Conservation (phyloP, 1,139 yeast genomes). For the Debaryomyces singareniensis region DNA sequence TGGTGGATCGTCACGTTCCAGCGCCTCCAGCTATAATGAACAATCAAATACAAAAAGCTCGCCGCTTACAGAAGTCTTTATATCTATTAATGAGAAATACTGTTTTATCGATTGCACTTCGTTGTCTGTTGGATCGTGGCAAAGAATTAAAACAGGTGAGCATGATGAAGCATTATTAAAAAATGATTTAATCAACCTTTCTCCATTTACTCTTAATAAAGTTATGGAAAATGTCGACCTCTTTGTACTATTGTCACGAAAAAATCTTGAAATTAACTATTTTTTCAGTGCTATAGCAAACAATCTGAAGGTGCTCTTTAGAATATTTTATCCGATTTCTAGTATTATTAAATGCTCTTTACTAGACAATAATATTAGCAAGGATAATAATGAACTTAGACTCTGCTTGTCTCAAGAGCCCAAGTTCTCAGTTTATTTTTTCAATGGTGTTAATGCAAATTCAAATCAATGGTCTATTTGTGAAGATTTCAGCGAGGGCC, state of each 20-base stretch:
- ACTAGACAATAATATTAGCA: constrained; percentile 39
- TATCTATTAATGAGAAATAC: constrained; percentile 59
- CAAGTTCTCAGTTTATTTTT: constrained; percentile 68
- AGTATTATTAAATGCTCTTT: constrained; percentile 42
- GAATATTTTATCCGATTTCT: constrained; percentile 61
- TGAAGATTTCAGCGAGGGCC: constrained; percentile 78
- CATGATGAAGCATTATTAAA: constrained; percentile 35
- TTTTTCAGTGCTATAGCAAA: constrained; percentile 67
- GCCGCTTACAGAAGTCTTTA: constrained; percentile 6
- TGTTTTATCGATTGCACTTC: constrained; percentile 62
- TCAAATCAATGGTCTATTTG: constrained; percentile 76
- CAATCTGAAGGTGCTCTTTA: constrained; percentile 57
- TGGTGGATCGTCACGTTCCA: constrained; percentile 15
- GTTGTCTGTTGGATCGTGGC: constrained; percentile 74
- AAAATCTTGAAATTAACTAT: constrained; percentile 65
- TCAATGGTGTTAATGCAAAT: constrained; percentile 42
- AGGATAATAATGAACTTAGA: constrained; percentile 45
- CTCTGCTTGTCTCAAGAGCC: constrained; percentile 55
- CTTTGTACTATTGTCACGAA: constrained; percentile 59
- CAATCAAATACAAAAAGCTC: constrained; percentile 5
- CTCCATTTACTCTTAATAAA: constrained; percentile 58
- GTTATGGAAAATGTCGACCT: constrained; percentile 65
- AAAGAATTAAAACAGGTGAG: constrained; percentile 61
- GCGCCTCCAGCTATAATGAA: constrained; percentile 14
- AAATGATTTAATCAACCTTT: constrained; percentile 48